These are phyloP conservation scores for Papiliotrema flavescens DNA, from an alignment of 1,284 basidiomycete species.

Conservation along the genomic window DNA sequence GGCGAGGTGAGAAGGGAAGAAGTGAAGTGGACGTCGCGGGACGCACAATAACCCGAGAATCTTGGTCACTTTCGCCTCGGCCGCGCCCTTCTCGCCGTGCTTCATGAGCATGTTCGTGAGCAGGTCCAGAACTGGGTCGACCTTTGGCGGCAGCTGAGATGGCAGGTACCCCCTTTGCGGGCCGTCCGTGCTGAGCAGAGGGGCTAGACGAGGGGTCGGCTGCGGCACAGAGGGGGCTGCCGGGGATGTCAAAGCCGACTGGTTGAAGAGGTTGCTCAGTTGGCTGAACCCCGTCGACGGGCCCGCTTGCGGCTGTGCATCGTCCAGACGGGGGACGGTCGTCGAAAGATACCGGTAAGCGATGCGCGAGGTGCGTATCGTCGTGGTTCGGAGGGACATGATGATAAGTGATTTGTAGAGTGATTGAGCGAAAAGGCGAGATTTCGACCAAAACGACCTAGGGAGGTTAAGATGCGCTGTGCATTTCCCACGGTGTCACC, in stretches of 20 bases:
- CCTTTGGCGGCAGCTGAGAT: constrained; percentile 59
- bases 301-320: not conserved
- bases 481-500: constrained; percentile 30
- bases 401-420: not conserved
- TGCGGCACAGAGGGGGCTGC: not conserved
- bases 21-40: not conserved
- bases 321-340: not conserved
- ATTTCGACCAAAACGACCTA: no score
- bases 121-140: constrained; percentile 72
- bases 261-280: not conserved
- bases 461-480: not conserved
- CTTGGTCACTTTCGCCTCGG: constrained; percentile 58
- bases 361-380: constrained; percentile 1
- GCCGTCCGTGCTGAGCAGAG: not conserved
- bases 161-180: constrained; percentile 32
- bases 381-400: constrained; percentile 17
- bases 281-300: not conserved
- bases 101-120: constrained; percentile 64
- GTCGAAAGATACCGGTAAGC: not conserved
- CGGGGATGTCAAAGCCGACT: not conserved
- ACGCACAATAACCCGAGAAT: constrained; percentile 54
- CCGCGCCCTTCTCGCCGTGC: constrained; percentile 66
- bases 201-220: no score
- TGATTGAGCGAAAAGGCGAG: not conserved
- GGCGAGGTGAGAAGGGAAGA: not conserved